phyloP scores from a whole-genome alignment of 768 basidiomycete species.

The Psilocybe tampanensis region DNA sequence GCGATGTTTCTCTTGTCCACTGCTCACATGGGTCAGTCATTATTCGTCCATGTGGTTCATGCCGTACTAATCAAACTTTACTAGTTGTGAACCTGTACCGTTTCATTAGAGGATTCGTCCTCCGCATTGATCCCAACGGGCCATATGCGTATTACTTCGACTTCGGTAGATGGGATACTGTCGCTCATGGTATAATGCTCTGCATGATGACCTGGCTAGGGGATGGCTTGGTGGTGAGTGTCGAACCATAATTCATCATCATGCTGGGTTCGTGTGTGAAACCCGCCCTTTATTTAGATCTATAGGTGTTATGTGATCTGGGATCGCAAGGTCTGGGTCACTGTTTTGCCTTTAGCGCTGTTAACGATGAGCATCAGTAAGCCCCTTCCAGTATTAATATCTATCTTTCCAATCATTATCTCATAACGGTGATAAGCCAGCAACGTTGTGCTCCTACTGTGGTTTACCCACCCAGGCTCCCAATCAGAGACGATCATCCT shows the following conservation, averaged over 20 bases:
- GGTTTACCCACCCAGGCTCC: slow-evolving; percentile 19
- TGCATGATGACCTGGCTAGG: slow-evolving; percentile 23
- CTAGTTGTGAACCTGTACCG: slow-evolving; percentile 17
- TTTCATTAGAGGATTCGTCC: slow-evolving; percentile 14
- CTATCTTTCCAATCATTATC: not conserved
- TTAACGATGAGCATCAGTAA: slow-evolving; percentile 22
- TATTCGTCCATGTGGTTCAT: not conserved
- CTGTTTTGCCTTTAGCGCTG: slow-evolving; percentile 20
- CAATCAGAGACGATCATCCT: slow-evolving; percentile 7
- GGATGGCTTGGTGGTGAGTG: slow-evolving; percentile 18
- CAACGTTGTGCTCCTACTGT: slow-evolving; percentile 18
- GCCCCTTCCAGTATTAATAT: not conserved
- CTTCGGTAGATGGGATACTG: slow-evolving; percentile 15
- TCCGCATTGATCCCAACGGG: slow-evolving; percentile 5
- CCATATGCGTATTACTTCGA: slow-evolving; percentile 11
- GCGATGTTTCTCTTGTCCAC: slow-evolving; percentile 18
- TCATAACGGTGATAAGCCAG: slow-evolving; percentile 1
- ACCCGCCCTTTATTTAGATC: slow-evolving; percentile 10
- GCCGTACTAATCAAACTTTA: not conserved
- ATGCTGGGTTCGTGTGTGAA: not conserved
- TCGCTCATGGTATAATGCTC: slow-evolving; percentile 10
- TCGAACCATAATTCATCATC: not conserved
- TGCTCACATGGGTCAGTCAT: slow-evolving; percentile 13
- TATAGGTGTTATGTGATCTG: slow-evolving; percentile 28
- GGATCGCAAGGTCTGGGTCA: slow-evolving; percentile 22